Evolutionary conservation across 805 yeast species (phyloP).

Genomic region (Yarrowia deformans): DNA sequence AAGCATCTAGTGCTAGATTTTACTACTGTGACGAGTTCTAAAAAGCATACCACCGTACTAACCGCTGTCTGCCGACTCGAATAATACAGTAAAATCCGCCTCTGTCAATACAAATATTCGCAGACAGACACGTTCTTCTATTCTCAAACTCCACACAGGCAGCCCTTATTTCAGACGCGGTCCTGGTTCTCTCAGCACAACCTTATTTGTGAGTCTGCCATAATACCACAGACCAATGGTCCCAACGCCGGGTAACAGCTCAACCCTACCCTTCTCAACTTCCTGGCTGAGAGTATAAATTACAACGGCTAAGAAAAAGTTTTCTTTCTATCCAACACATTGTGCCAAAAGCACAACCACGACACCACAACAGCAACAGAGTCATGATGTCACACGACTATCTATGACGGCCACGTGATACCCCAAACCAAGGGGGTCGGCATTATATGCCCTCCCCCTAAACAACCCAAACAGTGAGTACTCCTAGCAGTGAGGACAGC

Average conservation of each 20-base stretch:
- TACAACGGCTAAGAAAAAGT: conserved; percentile 9
- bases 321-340: conserved; percentile 26
- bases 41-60: no score
- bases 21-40: no score
- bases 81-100: no score
- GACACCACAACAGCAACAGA: background rate
- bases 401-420: background rate
- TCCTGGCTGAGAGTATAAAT: conserved; percentile 3
- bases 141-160: no score
- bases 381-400: background rate
- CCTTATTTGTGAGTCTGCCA: conserved; percentile 28
- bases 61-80: no score
- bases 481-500: background rate
- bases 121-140: no score
- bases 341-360: background rate
- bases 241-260: conserved; percentile 31
- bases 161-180: no score
- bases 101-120: no score
- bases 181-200: background rate
- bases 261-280: conserved; percentile 14
- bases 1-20: no score
- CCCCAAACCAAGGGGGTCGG: background rate
- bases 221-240: background rate
- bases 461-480: conserved; percentile 14
- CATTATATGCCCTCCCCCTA: background rate